Base-by-base conservation (phyloP, 1,284 basidiomycete genomes). In the Ceratorhiza oryzae-sativae region DNA sequence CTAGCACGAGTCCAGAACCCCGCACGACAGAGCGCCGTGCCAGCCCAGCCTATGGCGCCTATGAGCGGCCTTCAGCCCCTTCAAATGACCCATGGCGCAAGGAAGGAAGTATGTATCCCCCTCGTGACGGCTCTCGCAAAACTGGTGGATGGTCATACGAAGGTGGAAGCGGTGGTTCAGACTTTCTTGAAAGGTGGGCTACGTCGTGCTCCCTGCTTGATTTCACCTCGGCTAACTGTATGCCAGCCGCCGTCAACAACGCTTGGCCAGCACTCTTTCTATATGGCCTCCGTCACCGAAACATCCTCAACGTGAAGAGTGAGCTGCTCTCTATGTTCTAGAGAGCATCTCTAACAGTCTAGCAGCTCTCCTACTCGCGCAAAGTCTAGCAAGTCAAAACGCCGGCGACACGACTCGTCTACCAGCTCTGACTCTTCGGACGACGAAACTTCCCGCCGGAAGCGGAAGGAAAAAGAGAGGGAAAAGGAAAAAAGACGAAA, bases 271-370 rank as follows among this genome's bases (percentile, higher is more conserved):
- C 12, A 85, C 84, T 4, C 79, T 91, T 1, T 86, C 86, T 75
- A 85, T 95, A 60, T 97, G 95, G 95, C 95, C 95, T 0, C 81
- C 87, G 1, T 96, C 94, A 2, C 95, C 95, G 0, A 90, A 90
- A 76, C 86, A 84, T 30, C 86, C 87, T 65, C 80, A 84, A 62
- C 84, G 87, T 32, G 80, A 82, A 71, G 75, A 86, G 90, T 93
- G 81, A 61, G 90, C 84, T 30, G 41, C 65, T 61, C 23, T 60
- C 58, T 9, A 34, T 41, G 32, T 55, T n/a, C 30, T 36, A 12
- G 25, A 32, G 62, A 58, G 71, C 46, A 71, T 9, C 23, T 62
- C 39, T 6, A 34, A 45, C 12, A 20, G 6, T 15, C 32, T 18
- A 42, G 3, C 73, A 90, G 88, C 45, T 87, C 87, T 15, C 85